Conservation (phyloP, 139 green algal species). For the Micractinium sp. region DNA sequence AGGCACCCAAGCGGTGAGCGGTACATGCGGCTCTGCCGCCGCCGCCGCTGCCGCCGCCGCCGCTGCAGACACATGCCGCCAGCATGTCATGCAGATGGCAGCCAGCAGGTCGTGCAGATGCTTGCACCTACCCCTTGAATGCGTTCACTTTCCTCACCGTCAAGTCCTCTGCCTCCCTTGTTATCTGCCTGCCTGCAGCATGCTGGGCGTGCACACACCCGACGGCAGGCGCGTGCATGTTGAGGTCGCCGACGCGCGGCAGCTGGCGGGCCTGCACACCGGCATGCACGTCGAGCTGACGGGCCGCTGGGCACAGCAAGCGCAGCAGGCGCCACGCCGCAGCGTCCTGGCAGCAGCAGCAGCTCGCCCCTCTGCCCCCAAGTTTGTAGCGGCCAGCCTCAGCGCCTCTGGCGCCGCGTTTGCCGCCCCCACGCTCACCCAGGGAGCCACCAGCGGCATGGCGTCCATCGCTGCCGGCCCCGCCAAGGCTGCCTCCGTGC, state of each 20-base stretch:
- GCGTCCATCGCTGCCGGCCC: background rate
- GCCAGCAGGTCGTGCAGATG: too few species aligned
- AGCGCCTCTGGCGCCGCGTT: background rate
- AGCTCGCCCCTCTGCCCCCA: background rate
- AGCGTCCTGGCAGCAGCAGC: background rate
- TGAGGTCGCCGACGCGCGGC: background rate
- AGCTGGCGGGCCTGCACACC: background rate
- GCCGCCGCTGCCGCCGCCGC: background rate
- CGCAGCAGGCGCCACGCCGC: background rate
- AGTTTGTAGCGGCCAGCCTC: background rate
- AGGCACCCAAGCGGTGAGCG: background rate
- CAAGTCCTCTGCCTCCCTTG: background rate
- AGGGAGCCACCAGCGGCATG: too few species aligned
- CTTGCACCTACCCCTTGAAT: background rate
- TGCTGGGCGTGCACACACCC: conserved; percentile 8
- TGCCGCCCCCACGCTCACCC: conserved; percentile 9
- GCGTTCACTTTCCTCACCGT: background rate
- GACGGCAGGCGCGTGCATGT: background rate
- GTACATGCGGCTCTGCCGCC: background rate
- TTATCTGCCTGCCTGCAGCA: background rate
- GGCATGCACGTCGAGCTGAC: conserved; percentile 26
- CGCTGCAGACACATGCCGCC: too few species aligned
- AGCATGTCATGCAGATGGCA: too few species aligned
- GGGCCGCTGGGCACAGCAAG: background rate
- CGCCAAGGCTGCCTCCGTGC: background rate